Percentiles rank a stretch among this genome's conserved stretches.
Conservation (phyloP, 345 rosid genomes). For the Cardamine occulta region DNA sequence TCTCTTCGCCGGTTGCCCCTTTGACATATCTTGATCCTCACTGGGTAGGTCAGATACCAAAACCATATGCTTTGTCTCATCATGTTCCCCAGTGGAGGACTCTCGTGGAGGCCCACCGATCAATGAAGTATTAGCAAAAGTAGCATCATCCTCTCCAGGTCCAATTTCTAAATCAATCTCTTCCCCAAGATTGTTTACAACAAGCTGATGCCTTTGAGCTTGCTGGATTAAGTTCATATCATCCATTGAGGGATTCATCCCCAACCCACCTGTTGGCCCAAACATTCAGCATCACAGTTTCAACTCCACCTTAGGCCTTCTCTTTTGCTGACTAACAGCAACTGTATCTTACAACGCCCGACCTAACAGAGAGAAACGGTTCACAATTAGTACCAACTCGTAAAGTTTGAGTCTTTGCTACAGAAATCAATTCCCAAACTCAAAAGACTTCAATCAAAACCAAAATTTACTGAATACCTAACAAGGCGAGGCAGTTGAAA, state of each 20-base stretch:
- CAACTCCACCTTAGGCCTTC: constrained; percentile 44
- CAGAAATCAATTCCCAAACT: constrained; percentile 4
- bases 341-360: too few relatives aligned
- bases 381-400: constrained; percentile 6
- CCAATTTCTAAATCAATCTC: constrained; percentile 99
- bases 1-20: constrained; percentile 69
- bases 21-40: constrained; percentile 76
- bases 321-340: constrained; percentile 37
- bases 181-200: constrained; percentile 91
- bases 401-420: constrained; percentile 15
- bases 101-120: constrained; percentile 68
- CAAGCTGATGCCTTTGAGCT: constrained; percentile 92
- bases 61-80: constrained; percentile 78
- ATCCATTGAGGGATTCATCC: constrained; percentile 95
- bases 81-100: constrained; percentile 78
- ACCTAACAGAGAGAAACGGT: constrained; percentile 28
- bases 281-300: constrained; percentile 93
- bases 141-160: constrained; percentile 85
- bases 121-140: constrained; percentile 78
- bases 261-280: constrained; percentile 72
- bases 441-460: constrained; percentile 15
- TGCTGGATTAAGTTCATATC: constrained; percentile 97
- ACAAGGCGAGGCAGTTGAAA: constrained; percentile 20
- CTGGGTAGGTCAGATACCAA: constrained; percentile 67
- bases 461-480: constrained; percentile 24